Conservation (phyloP, 2,329 filamentous ascomycete genomes). For the Fusarium sp. region DNA sequence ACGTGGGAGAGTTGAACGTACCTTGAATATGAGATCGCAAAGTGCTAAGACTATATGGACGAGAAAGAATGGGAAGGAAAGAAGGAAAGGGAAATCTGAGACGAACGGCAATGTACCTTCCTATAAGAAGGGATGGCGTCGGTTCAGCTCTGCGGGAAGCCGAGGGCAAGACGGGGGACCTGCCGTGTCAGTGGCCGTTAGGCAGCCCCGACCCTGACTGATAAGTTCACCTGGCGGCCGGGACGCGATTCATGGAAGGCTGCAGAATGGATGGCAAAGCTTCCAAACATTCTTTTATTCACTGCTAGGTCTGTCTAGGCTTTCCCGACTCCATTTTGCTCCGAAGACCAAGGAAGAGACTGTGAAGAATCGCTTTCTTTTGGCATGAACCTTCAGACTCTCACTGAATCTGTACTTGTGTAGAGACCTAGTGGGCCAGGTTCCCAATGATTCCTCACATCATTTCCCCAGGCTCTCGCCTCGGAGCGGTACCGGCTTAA, state of each 20-base stretch:
- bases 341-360: neutral
- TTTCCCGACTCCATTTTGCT: neutral
- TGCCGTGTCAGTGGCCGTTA: slow-evolving; percentile 28
- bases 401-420: neutral
- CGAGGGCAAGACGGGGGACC: slow-evolving; percentile 24
- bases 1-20: slow-evolving; percentile 21
- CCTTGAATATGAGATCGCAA: slow-evolving; percentile 28
- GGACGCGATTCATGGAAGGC: slow-evolving; percentile 37
- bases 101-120: slow-evolving; percentile 10
- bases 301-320: neutral
- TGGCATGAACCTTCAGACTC: neutral
- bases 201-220: slow-evolving; percentile 14
- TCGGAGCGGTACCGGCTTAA: slow-evolving; percentile 25
- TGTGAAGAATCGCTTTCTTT: neutral
- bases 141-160: slow-evolving; percentile 32
- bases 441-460: slow-evolving; percentile 15
- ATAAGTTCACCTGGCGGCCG: slow-evolving; percentile 11
- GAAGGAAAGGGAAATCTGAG: neutral
- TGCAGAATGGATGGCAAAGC: slow-evolving; percentile 23
- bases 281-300: neutral
- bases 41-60: slow-evolving; percentile 18
- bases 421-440: neutral
- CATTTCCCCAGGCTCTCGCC: slow-evolving; percentile 19
- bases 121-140: slow-evolving; percentile 33
- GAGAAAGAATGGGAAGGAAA: slow-evolving; percentile 11